Base-by-base conservation (phyloP, 1,284 basidiomycete genomes). In the Ceratobasidium sp. region DNA sequence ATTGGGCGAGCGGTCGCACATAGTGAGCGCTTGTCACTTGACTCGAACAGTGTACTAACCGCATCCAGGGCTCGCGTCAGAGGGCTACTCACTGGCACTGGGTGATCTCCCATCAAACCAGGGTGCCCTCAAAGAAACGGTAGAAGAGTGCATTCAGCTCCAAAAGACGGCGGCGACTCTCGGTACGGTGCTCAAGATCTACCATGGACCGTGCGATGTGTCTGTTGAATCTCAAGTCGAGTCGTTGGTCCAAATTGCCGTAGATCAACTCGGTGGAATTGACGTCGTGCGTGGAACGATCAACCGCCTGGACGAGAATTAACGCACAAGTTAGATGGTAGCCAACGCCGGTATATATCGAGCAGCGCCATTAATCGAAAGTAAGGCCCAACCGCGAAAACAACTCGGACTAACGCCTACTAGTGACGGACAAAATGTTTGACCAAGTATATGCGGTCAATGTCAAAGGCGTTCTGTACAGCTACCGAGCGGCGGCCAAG, bases 401-500 rank as follows among this genome's bases (percentile, higher is more conserved):
- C 34, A 22, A 62, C 15, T 8, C 7, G 38, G 38, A 40, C 38
- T 40, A 40, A 40, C 38, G 38, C 7, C 17, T 40, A 17, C 38
- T 40, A 68, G 65, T 54, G 40, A 40, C 57, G 10, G 58, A 65
- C 29, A 69, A 71, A 15, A 43, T 68, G 1, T 45, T 74, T 20
- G 75, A 76, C 70, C 56, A 69, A 43, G 40, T 74, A 1, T 69
- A 70, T 69, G 54, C 55, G 34, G 71, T 74, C 40, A 76, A 76
- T 69, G 73, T 75, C 42, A 70, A 70, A 50, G 74, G 74, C 42
- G 70, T 73, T 31, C 68, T 74, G 13, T 69, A 73, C 17, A 74
- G 74, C 70, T 76, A 76, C 62, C 75, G 75, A 60, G 75, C 74
- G 7, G 75, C 73, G 0, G 75, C 75, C 31, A 67, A 71, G 50